These are phyloP conservation scores for Amanita thiersii DNA, from an alignment of 768 basidiomycete species.

Conservation along the genomic window DNA sequence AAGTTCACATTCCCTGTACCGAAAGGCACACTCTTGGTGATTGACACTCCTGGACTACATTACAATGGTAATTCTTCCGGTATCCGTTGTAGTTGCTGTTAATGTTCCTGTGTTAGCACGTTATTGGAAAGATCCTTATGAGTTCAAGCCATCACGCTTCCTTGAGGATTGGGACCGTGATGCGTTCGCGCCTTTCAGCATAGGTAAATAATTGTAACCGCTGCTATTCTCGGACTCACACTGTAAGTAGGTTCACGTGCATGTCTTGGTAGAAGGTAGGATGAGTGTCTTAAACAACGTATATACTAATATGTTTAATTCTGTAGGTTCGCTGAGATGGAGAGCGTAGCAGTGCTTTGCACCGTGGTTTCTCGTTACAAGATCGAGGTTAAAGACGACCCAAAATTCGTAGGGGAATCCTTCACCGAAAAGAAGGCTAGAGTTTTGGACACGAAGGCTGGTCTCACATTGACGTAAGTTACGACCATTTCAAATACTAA, in stretches of 20 bases:
- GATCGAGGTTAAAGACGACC: conserved; percentile 42
- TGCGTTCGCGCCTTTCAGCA: conserved; percentile 47
- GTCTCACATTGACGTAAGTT: conserved; percentile 39
- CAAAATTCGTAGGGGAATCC: conserved; percentile 35
- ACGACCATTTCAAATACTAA: background rate
- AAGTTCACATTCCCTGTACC: conserved; percentile 31
- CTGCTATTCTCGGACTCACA: background rate
- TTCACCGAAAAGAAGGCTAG: conserved; percentile 37
- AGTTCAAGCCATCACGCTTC: conserved; percentile 39
- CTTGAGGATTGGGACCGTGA: conserved; percentile 46
- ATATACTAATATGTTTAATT: background rate
- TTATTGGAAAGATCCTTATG: conserved; percentile 46
- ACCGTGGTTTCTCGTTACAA: conserved; percentile 38
- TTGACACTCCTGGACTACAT: conserved; percentile 35
- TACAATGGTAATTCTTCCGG: conserved; percentile 47
- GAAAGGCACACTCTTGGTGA: conserved; percentile 27
- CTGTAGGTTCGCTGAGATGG: conserved; percentile 49
- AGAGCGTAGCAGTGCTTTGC: conserved; percentile 42
- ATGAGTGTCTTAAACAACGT: background rate
- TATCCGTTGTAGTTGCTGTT: too few species aligned
- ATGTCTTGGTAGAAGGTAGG: conserved; percentile 36
- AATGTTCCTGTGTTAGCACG: too few species aligned
- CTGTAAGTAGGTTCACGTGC: conserved; percentile 27
- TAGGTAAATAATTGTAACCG: conserved; percentile 20
- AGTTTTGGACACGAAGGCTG: conserved; percentile 25